A percentile compares a stretch with the other conserved stretches of the same genome.
These are phyloP conservation scores for Dendrobium officinale DNA, from an alignment of 106 monocot species.

Conservation along the genomic window DNA sequence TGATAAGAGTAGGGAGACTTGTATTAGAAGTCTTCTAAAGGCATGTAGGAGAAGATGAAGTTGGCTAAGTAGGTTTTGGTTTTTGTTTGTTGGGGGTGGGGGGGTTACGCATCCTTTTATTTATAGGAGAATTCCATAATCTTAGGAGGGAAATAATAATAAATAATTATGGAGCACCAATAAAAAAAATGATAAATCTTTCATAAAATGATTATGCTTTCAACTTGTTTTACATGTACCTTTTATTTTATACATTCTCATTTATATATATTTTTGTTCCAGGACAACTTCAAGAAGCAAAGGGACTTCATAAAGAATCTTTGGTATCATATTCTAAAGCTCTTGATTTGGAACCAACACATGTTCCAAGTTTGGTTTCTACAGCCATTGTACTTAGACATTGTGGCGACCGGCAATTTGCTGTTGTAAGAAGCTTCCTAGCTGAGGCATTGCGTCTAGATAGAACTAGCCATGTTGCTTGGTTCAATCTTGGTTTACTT, in stretches of 20 bases:
- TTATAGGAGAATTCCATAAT: too few relatives aligned
- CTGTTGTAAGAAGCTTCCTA: slow-evolving; percentile 53
- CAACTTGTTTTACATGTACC: not conserved
- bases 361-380: slow-evolving; percentile 87
- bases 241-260: not conserved
- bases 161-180: too few relatives aligned
- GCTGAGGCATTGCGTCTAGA: slow-evolving; percentile 78
- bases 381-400: slow-evolving; percentile 49
- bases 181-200: too few relatives aligned
- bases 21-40: too few relatives aligned
- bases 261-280: slow-evolving; percentile 5
- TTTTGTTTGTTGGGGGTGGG: too few relatives aligned
- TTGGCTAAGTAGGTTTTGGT: too few relatives aligned
- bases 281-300: slow-evolving; percentile 73
- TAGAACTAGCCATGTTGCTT: slow-evolving; percentile 66
- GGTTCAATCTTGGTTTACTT: slow-evolving; percentile 74
- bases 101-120: too few relatives aligned
- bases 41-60: too few relatives aligned
- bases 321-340: slow-evolving; percentile 58
- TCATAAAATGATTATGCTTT: not conserved
- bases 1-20: too few relatives aligned
- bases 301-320: slow-evolving; percentile 55
- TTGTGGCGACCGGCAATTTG: slow-evolving; percentile 31
- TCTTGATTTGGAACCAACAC: slow-evolving; percentile 51
- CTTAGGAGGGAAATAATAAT: too few relatives aligned